These are phyloP conservation scores for Nemania sp. DNA, from an alignment of 2,329 filamentous ascomycete species.

Conservation along the genomic window DNA sequence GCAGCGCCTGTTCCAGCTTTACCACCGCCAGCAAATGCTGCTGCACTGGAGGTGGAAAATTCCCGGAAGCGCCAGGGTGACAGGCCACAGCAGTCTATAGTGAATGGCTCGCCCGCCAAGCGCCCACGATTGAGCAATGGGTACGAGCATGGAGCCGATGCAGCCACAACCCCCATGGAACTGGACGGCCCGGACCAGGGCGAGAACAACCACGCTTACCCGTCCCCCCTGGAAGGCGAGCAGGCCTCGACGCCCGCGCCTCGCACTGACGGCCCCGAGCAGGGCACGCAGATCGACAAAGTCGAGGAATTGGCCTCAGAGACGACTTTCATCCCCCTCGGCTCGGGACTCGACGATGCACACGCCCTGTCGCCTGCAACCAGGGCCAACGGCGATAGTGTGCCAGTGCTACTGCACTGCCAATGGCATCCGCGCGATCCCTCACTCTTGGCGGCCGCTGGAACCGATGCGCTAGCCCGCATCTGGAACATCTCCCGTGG, in stretches of 20 bases:
- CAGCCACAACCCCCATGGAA: slow-evolving; percentile 62
- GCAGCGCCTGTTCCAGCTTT: slow-evolving; percentile 29
- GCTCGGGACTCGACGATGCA: slow-evolving; percentile 34
- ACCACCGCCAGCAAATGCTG: slow-evolving; percentile 27
- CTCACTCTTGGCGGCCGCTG: slow-evolving; percentile 67
- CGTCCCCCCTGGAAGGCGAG: slow-evolving; percentile 64
- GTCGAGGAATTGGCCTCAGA: slow-evolving; percentile 61
- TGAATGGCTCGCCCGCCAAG: slow-evolving; percentile 62
- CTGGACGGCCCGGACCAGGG: slow-evolving; percentile 53
- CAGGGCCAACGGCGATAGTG: slow-evolving; percentile 47
- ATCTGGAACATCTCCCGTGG: slow-evolving; percentile 66
- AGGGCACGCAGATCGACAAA: slow-evolving; percentile 67
- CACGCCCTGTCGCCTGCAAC: slow-evolving; percentile 43
- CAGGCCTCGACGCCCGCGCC: slow-evolving; percentile 55
- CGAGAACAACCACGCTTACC: slow-evolving; percentile 62
- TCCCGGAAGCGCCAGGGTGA: slow-evolving; percentile 56
- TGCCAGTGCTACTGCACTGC: slow-evolving; percentile 67
- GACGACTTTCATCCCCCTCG: slow-evolving; percentile 64
- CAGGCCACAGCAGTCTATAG: slow-evolving; percentile 48
- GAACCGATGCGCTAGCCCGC: slow-evolving; percentile 70
- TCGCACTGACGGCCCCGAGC: slow-evolving; percentile 64
- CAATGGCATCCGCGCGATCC: slow-evolving; percentile 69
- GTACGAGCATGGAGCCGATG: slow-evolving; percentile 58
- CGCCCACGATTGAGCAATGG: slow-evolving; percentile 64
- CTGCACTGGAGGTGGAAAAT: slow-evolving; percentile 46